Base-by-base conservation (phyloP, 805 yeast species). In the Kluyveromyces siamensis region DNA sequence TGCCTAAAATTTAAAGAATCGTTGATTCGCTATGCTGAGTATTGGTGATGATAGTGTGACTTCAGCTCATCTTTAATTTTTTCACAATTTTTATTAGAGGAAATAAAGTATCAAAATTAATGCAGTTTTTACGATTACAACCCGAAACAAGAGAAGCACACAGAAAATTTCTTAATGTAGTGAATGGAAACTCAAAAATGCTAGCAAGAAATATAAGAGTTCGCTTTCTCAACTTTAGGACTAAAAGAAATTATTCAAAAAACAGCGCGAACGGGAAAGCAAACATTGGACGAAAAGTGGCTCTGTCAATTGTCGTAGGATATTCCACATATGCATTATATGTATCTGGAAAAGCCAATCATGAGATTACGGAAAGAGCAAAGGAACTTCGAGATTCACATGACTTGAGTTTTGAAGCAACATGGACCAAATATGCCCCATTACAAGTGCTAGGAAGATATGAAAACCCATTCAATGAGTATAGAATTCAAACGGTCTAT, bases 381-480 rank as follows among this genome's bases (percentile, higher is more conserved):
- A 53, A 59, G 36, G 44, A 46, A 25, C 46, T 49, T 19, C 50
- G 60, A 33, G 59, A 57, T 47, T 41, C 53, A 33, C 41, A 52
- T 37, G 50, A 49, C 14, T 40, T 46, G 35, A 46, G 44, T n/a
- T 43, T 43, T 27, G 17, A 46, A 14, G 43, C 50, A 37, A 53
- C 69, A 14, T 41, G 65, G 44, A 42, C 50, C 44, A 71, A 72
- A 54, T 81, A 71, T 52, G 65, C 70, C 2, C 70, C 79, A 2
- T 57, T 82, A 50, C 68, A 69, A n/a, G 69, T 87, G 1, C 75
- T 77, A 17, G 96, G 97, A 9, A 72, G 89, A 56, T 91, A 79
- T 67, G 93, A 87, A 50, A 91, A 91, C 59, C 98, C 98, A 2
- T 91, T 91, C 62, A 75, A 76, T 16, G 96, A 91, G 61, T 91